Conservation (phyloP, 306 rosid genomes). For the Casuarina glauca region DNA sequence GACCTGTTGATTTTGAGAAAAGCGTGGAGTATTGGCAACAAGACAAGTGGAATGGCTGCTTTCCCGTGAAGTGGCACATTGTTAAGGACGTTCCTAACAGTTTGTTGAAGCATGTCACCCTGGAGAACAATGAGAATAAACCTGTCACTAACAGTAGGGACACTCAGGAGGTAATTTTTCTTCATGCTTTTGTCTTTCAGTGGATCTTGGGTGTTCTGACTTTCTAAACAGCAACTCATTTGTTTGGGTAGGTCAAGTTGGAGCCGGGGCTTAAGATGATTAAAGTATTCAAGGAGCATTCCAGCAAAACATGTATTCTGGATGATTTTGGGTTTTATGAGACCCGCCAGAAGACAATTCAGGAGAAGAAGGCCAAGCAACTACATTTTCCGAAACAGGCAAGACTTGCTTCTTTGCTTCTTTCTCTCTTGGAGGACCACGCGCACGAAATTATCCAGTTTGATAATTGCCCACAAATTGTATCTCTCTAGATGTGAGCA, state of each 20-base stretch:
- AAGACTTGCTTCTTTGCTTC: background rate
- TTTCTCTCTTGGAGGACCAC: background rate
- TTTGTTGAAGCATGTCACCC: constrained; percentile 83
- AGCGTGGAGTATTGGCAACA: constrained; percentile 98
- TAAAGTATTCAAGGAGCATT: constrained; percentile 76
- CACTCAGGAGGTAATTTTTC: constrained; percentile 76
- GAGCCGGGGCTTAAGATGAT: constrained; percentile 78
- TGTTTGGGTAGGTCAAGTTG: constrained; percentile 55
- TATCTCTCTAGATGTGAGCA: background rate
- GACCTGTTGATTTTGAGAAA: constrained; percentile 89
- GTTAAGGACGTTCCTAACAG: constrained; percentile 97
- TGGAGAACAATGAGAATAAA: constrained; percentile 93
- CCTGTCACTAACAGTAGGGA: constrained; percentile 97
- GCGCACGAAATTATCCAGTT: too few relatives aligned
- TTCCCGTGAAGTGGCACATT: constrained; percentile 92
- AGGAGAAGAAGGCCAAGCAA: constrained; percentile 88
- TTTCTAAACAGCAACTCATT: constrained; percentile 8
- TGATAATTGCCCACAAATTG: background rate
- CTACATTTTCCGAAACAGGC: constrained; percentile 81
- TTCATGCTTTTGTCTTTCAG: background rate
- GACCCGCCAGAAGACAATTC: constrained; percentile 81
- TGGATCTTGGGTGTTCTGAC: background rate
- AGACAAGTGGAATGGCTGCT: constrained; percentile 98
- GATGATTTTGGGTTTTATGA: constrained; percentile 92
- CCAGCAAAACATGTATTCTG: constrained; percentile 81